Evolutionary conservation across 2,329 filamentous ascomycete genomes (phyloP).

Genomic region (Fusarium anguioides): DNA sequence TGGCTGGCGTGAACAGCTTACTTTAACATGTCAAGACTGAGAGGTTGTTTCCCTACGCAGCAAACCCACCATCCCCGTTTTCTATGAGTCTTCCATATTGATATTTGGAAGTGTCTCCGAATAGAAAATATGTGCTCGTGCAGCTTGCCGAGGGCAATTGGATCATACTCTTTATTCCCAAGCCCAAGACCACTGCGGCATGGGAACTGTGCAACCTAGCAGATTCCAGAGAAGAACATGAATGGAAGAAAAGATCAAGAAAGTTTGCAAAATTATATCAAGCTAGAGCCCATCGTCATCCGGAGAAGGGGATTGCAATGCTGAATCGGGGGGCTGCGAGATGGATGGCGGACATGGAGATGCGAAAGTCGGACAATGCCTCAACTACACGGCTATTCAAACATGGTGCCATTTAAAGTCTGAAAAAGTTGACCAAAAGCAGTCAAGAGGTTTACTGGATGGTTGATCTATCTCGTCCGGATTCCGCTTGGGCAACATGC

Average conservation of each 20-base stretch:
- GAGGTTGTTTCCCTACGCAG: slow-evolving; percentile 59
- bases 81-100: slow-evolving; percentile 42
- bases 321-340: slow-evolving; percentile 61
- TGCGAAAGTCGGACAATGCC: slow-evolving; percentile 72
- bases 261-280: slow-evolving; percentile 59
- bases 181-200: slow-evolving; percentile 58
- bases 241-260: slow-evolving; percentile 57
- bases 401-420: slow-evolving; percentile 35
- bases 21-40: not conserved
- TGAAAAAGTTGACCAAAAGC: no score
- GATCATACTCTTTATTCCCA: slow-evolving; percentile 68
- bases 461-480: not conserved
- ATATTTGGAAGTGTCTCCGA: slow-evolving; percentile 31
- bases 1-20: not conserved
- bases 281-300: slow-evolving; percentile 66
- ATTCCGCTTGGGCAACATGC: no score
- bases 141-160: slow-evolving; percentile 66
- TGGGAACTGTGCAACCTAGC: slow-evolving; percentile 68
- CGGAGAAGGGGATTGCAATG: slow-evolving; percentile 34
- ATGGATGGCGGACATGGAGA: slow-evolving; percentile 70
- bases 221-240: slow-evolving; percentile 64
- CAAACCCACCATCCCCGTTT: slow-evolving; percentile 57
- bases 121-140: slow-evolving; percentile 66
- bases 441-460: no score
- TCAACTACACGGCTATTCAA: slow-evolving; percentile 75